Percentiles rank a stretch among this genome's conserved stretches.
phyloP scores from a whole-genome alignment of 2,329 filamentous ascomycete species.

The Verticillium longisporum region DNA sequence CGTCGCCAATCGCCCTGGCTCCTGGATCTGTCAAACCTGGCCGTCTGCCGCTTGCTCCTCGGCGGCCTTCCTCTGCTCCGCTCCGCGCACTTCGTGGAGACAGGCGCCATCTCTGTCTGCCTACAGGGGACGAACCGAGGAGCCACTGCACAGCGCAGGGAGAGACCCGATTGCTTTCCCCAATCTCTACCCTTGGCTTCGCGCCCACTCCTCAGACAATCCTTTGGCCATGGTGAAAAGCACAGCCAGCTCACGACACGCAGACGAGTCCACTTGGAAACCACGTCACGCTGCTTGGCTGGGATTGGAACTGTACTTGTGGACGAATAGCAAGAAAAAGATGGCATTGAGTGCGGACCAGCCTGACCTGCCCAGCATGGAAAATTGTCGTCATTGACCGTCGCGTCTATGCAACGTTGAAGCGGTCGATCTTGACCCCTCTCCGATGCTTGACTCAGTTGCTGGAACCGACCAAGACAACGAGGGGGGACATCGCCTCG shows the following conservation, averaged over 20 bases:
- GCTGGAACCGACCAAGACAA: background rate
- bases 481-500: background rate
- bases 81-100: background rate
- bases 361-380: background rate
- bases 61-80: background rate
- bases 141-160: background rate
- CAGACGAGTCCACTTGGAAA: background rate
- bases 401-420: background rate
- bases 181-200: background rate
- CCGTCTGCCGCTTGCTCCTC: background rate
- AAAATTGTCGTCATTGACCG: background rate
- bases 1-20: background rate
- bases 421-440: background rate
- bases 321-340: background rate
- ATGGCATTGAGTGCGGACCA: background rate
- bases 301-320: background rate
- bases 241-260: background rate
- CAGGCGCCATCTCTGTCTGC: background rate
- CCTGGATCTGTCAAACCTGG: constrained; percentile 2
- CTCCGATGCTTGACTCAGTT: background rate
- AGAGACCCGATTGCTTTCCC: background rate
- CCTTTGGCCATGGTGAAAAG: background rate
- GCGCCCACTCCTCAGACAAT: background rate
- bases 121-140: background rate
- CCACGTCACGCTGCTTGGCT: background rate